Percentiles rank a stretch among this genome's conserved stretches.
Evolutionary conservation across 2,329 filamentous ascomycete genomes (phyloP).

Genomic region (Neofusicoccum sp.): DNA sequence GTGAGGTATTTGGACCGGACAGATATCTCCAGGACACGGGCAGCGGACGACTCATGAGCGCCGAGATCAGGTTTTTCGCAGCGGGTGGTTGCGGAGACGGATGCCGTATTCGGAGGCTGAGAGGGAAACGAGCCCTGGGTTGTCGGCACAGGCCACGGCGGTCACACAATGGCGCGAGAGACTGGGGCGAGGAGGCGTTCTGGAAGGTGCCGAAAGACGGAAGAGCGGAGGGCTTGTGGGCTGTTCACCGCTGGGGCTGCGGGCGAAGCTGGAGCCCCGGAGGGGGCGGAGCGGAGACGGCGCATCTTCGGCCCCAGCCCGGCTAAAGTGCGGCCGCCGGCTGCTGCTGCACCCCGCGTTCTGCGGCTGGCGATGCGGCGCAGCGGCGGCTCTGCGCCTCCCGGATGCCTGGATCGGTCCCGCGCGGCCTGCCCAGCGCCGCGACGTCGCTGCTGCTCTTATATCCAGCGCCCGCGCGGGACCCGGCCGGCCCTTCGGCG

Average conservation of each 20-base stretch:
- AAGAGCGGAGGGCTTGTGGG: not conserved
- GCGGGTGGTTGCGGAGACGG: no score
- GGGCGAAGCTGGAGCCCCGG: slow-evolving; percentile 10
- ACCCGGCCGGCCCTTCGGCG: not conserved
- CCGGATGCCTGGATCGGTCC: not conserved
- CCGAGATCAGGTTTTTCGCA: no score
- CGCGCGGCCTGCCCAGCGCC: not conserved
- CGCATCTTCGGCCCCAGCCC: not conserved
- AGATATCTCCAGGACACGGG: no score
- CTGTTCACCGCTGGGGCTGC: not conserved
- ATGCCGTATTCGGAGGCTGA: not conserved
- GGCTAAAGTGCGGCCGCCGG: not conserved
- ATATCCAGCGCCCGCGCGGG: not conserved
- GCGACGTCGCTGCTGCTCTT: not conserved
- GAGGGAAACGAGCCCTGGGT: not conserved
- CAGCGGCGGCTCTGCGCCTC: not conserved
- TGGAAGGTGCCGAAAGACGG: not conserved
- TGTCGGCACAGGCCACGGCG: no score
- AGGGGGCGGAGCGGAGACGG: not conserved
- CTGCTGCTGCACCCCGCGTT: not conserved
- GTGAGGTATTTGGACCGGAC: no score
- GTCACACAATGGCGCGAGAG: not conserved
- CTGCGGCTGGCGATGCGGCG: not conserved
- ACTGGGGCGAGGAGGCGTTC: not conserved
- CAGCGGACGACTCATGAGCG: no score